Evolutionary conservation across 345 rosid genomes (phyloP).

Genomic region (Gossypium raimondii): DNA sequence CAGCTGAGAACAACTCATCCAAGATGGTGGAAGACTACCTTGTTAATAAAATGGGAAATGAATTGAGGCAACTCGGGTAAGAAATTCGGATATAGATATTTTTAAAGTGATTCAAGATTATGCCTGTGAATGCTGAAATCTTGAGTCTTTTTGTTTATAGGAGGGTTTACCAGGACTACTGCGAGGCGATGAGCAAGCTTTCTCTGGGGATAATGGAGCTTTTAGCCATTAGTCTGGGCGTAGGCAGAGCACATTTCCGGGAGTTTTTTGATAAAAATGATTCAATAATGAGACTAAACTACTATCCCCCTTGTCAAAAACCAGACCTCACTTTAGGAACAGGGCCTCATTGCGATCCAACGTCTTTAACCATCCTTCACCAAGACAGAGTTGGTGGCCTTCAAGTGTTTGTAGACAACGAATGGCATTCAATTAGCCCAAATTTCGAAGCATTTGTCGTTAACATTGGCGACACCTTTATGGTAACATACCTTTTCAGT

Average conservation of each 20-base stretch:
- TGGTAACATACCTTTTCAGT: constrained; percentile 44
- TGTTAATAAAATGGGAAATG: constrained; percentile 54
- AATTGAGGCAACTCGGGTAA: constrained; percentile 66
- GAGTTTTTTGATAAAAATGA: constrained; percentile 77
- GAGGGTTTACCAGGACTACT: constrained; percentile 70
- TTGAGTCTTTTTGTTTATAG: constrained; percentile 28
- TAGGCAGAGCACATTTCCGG: constrained; percentile 48
- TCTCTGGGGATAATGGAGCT: constrained; percentile 93
- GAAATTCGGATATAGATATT: background rate
- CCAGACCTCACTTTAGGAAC: constrained; percentile 94
- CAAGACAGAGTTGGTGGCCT: constrained; percentile 95
- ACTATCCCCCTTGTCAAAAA: constrained; percentile 92
- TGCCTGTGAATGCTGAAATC: background rate
- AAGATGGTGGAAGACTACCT: constrained; percentile 57
- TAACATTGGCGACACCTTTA: constrained; percentile 97
- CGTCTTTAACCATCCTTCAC: constrained; percentile 95
- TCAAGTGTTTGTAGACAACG: constrained; percentile 79
- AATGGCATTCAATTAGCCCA: constrained; percentile 77
- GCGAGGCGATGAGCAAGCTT: constrained; percentile 78
- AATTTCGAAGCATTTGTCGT: constrained; percentile 80
- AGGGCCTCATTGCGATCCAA: constrained; percentile 99
- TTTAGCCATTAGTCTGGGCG: constrained; percentile 69
- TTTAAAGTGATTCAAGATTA: background rate
- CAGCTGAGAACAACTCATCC: constrained; percentile 38
- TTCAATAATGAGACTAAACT: constrained; percentile 94